phyloP scores from a whole-genome alignment of 805 yeast genomes.

The Starmerella floris region DNA sequence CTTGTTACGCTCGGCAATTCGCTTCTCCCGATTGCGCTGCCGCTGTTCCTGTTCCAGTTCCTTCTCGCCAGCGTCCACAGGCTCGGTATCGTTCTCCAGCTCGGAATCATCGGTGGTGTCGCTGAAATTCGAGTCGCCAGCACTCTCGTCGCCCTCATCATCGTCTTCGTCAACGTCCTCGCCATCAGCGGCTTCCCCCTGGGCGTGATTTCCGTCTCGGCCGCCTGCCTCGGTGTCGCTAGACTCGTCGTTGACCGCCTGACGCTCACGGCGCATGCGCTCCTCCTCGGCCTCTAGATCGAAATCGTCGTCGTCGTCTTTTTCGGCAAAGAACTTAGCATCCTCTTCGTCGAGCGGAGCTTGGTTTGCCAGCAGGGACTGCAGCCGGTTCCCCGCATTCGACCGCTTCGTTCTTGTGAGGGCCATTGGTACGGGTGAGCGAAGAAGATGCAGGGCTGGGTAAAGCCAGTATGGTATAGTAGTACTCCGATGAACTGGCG shows the following conservation, averaged over 20 bases:
- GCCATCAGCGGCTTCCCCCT: conserved; percentile 4
- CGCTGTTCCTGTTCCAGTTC: conserved; percentile 38
- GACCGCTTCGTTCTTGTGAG: conserved; percentile 39
- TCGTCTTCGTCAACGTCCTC: conserved; percentile 12
- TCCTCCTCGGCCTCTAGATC: conserved; percentile 23
- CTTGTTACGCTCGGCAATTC: conserved; percentile 25
- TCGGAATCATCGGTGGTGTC: conserved; percentile 30
- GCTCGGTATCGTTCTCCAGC: conserved; percentile 36
- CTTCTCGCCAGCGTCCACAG: conserved; percentile 57
- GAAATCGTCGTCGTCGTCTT: conserved; percentile 34
- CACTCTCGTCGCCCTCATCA: conserved; percentile 18
- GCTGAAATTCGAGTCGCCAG: conserved; percentile 29
- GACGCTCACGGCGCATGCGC: conserved; percentile 5
- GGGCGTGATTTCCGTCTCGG: too few relatives aligned
- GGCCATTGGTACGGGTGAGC: too few relatives aligned
- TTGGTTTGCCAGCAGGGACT: conserved; percentile 58
- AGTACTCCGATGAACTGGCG: background rate
- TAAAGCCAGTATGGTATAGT: background rate
- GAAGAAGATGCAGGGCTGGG: too few relatives aligned
- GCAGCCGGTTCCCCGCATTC: conserved; percentile 82
- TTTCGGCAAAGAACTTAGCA: conserved; percentile 41
- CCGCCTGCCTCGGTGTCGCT: conserved; percentile 1
- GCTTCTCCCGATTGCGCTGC: conserved; percentile 22
- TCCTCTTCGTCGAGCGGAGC: conserved; percentile 51
- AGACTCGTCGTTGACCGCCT: background rate